Evolutionary conservation across 192 early-diverging fungal genomes (phyloP), one percentile per base, ranked within the genome.

Genomic region (Podila clonocystis): DNA sequence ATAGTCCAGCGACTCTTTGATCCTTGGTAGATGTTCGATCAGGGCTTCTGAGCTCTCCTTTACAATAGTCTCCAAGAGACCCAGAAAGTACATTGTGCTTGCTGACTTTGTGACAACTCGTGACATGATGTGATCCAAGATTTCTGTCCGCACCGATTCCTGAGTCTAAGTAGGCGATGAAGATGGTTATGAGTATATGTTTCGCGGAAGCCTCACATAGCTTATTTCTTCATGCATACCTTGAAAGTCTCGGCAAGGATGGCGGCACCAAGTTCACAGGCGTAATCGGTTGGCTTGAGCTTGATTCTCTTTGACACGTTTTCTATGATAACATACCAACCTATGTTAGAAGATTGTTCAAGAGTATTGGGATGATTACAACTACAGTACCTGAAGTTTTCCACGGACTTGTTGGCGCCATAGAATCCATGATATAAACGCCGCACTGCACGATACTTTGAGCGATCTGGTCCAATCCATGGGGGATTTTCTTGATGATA

Each of bases 1-100:
- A 50, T 89, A 89, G 63, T 93, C 92, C 50, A 93, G 80, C 5
- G 88, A 86, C 34, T 92, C 91, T 38, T 91, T 87, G n/a, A 94
- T 75, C 76, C 75, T 61, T 36, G 80, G 64, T 19, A 87, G 34
- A 34, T 87, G 77, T 58, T 74, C 74, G 24, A 70, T 45, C 58
- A 88, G 58, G 2, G 49, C 78, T 12, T 88, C 62, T 12, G 87
- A 63, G 15, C 76, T 67, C 13, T 87, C 74, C 45, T 76, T 77
- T 3, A 86, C 85, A 19, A 91, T 86, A 3, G 72, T 61, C 29
- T 88, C 78, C 7, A 91, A 57, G 26, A 91, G 60, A 36, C 70
- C 31, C 50, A 91, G 57, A 63, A 89, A 89, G 33, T 78, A 69
- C 20, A 73, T 50, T 17, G 83, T 83, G 57, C 87, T 87, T 17